phyloP scores from a whole-genome alignment of 768 basidiomycete species.

The Tricholoma furcatifolium region DNA sequence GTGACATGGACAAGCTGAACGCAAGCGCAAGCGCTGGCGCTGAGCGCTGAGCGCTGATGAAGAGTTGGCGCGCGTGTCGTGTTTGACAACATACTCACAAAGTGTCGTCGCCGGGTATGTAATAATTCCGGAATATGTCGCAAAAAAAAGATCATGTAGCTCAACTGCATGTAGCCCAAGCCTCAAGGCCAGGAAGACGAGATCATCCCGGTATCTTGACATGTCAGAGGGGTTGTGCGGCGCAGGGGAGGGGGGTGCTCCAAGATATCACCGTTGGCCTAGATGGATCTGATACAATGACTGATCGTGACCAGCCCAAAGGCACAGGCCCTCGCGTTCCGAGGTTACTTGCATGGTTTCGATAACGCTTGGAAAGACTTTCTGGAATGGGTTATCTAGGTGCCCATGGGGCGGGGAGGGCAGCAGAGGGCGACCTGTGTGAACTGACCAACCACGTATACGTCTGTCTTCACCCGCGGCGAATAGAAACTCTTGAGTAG shows the following conservation, averaged over 20 bases:
- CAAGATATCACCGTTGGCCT: slow-evolving; percentile 13
- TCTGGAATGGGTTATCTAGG: slow-evolving; percentile 29
- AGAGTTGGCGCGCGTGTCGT: too few relatives aligned
- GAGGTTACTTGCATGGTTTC: slow-evolving; percentile 49
- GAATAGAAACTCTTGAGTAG: slow-evolving; percentile 56
- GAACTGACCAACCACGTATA: slow-evolving; percentile 70
- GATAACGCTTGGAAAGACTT: slow-evolving; percentile 36
- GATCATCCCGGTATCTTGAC: too few relatives aligned
- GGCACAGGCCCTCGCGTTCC: slow-evolving; percentile 35
- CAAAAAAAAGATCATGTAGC: too few relatives aligned
- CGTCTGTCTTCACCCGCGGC: slow-evolving; percentile 66
- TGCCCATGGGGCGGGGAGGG: slow-evolving; percentile 9
- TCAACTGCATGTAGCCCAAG: too few relatives aligned
- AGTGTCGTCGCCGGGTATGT: too few relatives aligned
- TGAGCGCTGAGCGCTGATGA: too few relatives aligned
- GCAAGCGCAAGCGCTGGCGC: too few relatives aligned
- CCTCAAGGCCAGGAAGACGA: too few relatives aligned
- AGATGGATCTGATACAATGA: slow-evolving; percentile 48
- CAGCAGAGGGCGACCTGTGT: slow-evolving; percentile 44
- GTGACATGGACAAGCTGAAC: too few relatives aligned
- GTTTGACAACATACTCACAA: too few relatives aligned
- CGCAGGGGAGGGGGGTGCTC: background rate
- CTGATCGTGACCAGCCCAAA: slow-evolving; percentile 54
- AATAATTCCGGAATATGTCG: too few relatives aligned
- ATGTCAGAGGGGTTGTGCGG: too few relatives aligned